A percentile compares a stretch with the other conserved stretches of the same genome.
Evolutionary conservation across 179 eudicot species (phyloP).

Genomic region (Silene vulgaris): DNA sequence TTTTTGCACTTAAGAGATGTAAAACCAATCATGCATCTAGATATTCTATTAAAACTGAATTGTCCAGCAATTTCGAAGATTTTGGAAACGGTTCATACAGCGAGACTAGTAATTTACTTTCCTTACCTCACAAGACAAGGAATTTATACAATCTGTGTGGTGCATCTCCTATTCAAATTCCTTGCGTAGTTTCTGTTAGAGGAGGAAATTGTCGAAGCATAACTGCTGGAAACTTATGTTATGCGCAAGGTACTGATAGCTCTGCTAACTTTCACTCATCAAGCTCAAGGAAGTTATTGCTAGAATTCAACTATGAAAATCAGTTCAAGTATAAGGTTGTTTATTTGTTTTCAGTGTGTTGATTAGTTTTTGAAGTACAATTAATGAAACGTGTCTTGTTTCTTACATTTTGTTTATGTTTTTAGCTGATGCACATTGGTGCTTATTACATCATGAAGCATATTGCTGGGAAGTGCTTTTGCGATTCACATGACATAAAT

Average conservation of each 20-base stretch:
- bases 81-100: constrained; percentile 25
- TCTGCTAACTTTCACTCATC: constrained; percentile 24
- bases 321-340: constrained; percentile 60
- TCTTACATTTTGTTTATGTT: constrained; percentile 21
- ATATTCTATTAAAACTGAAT: constrained; percentile 23
- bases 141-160: constrained; percentile 23
- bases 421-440: constrained; percentile 64
- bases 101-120: constrained; percentile 17
- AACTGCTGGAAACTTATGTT: constrained; percentile 34
- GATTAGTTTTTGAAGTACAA: constrained; percentile 1
- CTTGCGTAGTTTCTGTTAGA: constrained; percentile 40
- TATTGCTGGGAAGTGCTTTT: constrained; percentile 44
- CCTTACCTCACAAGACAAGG: constrained; percentile 27
- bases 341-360: constrained; percentile 9
- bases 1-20: constrained; percentile 47
- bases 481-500: constrained; percentile 31
- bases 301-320: constrained; percentile 59
- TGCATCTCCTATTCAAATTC: constrained; percentile 38
- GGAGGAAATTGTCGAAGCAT: constrained; percentile 22
- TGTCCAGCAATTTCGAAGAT: constrained; percentile 19
- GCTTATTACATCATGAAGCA: constrained; percentile 58
- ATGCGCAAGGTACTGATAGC: constrained; percentile 26
- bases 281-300: constrained; percentile 41
- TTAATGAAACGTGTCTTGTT: constrained; percentile 18
- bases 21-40: constrained; percentile 36